These are phyloP conservation scores for Phytophthora hibernalis DNA, from an alignment of 352 stramenopile species.

Conservation along the genomic window DNA sequence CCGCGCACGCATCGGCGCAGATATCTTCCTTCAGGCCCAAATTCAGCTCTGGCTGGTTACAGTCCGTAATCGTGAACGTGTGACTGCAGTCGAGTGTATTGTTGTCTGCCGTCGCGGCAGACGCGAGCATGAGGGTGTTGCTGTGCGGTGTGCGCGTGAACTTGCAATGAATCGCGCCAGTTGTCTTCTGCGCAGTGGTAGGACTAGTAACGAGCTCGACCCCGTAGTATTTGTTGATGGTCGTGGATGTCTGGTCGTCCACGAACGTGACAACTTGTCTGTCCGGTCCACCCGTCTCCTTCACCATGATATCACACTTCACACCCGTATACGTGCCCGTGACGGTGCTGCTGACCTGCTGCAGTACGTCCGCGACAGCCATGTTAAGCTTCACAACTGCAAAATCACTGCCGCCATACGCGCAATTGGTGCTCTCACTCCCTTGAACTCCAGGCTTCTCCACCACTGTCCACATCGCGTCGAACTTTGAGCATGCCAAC, in stretches of 20 bases:
- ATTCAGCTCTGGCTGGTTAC: neutral
- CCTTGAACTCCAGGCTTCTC: constrained; percentile 20
- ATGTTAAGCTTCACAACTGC: constrained; percentile 19
- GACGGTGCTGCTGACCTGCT: constrained; percentile 1
- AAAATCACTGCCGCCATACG: constrained; percentile 34
- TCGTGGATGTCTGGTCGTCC: constrained; percentile 11
- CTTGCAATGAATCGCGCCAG: constrained; percentile 46
- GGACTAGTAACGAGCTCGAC: constrained; percentile 52
- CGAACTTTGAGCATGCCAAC: constrained; percentile 21
- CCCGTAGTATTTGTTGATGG: constrained; percentile 36
- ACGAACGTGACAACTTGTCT: constrained; percentile 7
- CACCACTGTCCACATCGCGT: constrained; percentile 19
- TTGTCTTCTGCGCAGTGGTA: constrained; percentile 40
- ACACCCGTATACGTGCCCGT: constrained; percentile 17
- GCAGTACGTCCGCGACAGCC: constrained; percentile 5
- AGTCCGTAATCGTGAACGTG: constrained; percentile 18
- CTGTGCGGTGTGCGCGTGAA: constrained; percentile 33
- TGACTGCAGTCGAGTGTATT: constrained; percentile 20
- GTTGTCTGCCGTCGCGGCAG: neutral
- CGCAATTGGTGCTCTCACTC: constrained; percentile 13
- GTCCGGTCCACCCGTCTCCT: constrained; percentile 10
- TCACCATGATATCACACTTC: constrained; percentile 23
- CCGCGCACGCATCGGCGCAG: constrained; percentile 6
- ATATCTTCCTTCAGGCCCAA: neutral
- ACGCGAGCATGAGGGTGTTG: neutral